phyloP scores from a whole-genome alignment of 73 alveolate genomes.

The Paramecium caudatum region DNA sequence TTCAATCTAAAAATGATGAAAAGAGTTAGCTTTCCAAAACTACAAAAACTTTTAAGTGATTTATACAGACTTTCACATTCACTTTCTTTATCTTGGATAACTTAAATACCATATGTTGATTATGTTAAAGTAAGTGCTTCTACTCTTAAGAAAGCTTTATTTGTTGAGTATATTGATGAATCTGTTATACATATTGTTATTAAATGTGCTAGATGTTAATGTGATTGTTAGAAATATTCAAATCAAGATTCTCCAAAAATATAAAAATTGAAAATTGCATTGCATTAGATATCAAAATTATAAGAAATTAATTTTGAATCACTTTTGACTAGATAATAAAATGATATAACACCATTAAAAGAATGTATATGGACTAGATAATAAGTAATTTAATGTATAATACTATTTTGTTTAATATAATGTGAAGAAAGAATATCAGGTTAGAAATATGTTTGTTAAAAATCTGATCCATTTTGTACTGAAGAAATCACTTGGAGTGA shows the following conservation, averaged over 20 bases:
- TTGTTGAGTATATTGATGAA: background rate
- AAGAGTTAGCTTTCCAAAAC: background rate
- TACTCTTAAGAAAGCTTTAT: background rate
- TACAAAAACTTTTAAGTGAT: slow-evolving; percentile 33
- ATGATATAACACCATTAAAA: background rate
- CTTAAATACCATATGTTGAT: slow-evolving; percentile 7
- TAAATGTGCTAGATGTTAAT: background rate
- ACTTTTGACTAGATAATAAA: background rate
- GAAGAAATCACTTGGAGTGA: slow-evolving; percentile 43
- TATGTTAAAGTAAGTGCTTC: slow-evolving; percentile 36
- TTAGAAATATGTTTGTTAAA: background rate
- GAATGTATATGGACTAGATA: slow-evolving; percentile 39
- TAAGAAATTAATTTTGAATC: background rate
- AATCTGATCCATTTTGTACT: slow-evolving; percentile 5
- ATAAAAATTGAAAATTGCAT: background rate
- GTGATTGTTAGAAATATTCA: background rate
- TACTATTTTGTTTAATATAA: background rate
- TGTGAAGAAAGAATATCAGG: background rate
- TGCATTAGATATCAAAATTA: background rate
- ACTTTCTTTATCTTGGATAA: background rate
- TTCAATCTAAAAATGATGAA: slow-evolving; percentile 37
- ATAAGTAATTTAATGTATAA: slow-evolving; percentile 6
- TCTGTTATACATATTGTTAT: background rate
- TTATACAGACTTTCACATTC: background rate
- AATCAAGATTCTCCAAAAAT: slow-evolving; percentile 6